phyloP scores from a whole-genome alignment of 768 basidiomycete species.

The Sporobolomyces roseus region DNA sequence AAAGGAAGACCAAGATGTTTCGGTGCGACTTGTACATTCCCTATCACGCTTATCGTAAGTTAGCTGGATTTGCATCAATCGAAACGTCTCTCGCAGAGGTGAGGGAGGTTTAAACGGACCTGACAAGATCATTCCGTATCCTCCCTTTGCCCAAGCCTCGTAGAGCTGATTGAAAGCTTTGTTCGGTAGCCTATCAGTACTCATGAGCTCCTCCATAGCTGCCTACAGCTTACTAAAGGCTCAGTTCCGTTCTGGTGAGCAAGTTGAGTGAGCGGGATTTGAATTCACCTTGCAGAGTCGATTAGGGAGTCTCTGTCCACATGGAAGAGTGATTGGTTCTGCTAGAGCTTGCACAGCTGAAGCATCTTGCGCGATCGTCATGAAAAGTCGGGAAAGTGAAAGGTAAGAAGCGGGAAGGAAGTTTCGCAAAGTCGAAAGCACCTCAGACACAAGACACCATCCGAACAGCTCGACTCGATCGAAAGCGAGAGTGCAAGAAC shows the following conservation, averaged over 20 bases:
- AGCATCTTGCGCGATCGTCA: too few relatives aligned
- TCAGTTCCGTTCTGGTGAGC: neutral
- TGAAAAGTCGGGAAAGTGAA: too few relatives aligned
- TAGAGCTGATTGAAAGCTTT: conserved; percentile 64
- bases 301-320: conserved; percentile 49
- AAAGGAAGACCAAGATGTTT: conserved; percentile 56
- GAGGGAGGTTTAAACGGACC: conserved; percentile 51
- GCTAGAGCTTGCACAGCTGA: too few relatives aligned
- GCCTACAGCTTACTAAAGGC: conserved; percentile 54
- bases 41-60: conserved; percentile 23
- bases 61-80: too few relatives aligned
- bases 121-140: conserved; percentile 84
- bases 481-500: too few relatives aligned
- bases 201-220: conserved; percentile 84
- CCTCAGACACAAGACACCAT: too few relatives aligned
- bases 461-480: too few relatives aligned
- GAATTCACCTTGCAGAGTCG: conserved; percentile 56
- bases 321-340: conserved; percentile 3
- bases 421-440: too few relatives aligned
- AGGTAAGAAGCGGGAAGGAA: too few relatives aligned
- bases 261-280: neutral
- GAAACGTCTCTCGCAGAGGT: neutral
- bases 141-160: conserved; percentile 64
- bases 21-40: conserved; percentile 65
- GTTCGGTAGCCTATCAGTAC: conserved; percentile 65